Conservation (phyloP, 345 rosid species). For the Eucalyptus curtisii region DNA sequence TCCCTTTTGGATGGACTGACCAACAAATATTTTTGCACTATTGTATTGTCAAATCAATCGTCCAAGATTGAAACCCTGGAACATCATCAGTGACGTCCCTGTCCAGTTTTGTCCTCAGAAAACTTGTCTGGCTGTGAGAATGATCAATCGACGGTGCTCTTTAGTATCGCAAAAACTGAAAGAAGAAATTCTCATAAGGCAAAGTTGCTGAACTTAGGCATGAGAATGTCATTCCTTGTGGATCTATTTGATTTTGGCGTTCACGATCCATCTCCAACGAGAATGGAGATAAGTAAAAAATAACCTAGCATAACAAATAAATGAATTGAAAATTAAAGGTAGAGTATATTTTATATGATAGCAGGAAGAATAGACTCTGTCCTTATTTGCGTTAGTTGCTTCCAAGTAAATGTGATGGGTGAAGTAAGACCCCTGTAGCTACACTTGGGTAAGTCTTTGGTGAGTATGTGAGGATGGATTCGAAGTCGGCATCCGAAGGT, state of each 20-base stretch:
- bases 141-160: neutral
- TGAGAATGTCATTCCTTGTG: neutral
- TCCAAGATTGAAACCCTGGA: neutral
- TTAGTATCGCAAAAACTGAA: neutral
- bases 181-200: neutral
- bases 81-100: neutral
- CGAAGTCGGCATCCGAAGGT: rapidly evolving
- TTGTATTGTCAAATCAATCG: neutral
- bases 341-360: neutral
- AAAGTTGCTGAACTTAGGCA: neutral
- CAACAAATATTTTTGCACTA: neutral
- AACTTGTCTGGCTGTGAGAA: neutral
- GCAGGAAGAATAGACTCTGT: neutral
- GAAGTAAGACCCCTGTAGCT: neutral
- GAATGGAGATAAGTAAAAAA: neutral
- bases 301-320: neutral
- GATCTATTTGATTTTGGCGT: neutral
- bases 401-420: neutral
- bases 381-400: neutral
- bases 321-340: neutral
- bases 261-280: neutral
- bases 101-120: neutral
- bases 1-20: neutral
- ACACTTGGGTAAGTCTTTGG: neutral
- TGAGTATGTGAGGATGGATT: neutral